Evolutionary conservation across 116 monocot species (phyloP).

Genomic region (Phalaenopsis hybrid): DNA sequence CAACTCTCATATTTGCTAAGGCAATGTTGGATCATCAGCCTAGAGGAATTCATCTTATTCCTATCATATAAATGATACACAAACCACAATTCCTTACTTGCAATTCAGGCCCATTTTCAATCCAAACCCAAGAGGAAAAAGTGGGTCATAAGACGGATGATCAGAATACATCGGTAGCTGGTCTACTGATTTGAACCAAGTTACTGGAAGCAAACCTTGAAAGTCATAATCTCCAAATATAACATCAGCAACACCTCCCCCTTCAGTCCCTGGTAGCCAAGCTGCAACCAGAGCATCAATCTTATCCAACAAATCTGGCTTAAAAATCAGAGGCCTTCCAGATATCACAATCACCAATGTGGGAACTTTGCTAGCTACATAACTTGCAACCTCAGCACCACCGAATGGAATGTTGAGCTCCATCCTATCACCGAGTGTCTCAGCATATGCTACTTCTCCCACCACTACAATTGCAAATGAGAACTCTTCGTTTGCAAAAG

Average conservation of each 20-base stretch:
- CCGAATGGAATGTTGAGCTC: conserved; percentile 55
- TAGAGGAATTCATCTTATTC: neutral
- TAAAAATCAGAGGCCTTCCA: conserved; percentile 58
- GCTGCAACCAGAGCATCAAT: conserved; percentile 64
- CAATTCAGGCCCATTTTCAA: conserved; percentile 34
- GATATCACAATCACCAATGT: conserved; percentile 66
- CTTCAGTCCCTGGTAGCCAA: conserved; percentile 83
- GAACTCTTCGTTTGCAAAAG: conserved; percentile 33
- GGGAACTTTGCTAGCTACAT: conserved; percentile 44
- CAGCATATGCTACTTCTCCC: conserved; percentile 70
- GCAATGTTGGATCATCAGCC: neutral
- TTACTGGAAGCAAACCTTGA: conserved; percentile 58
- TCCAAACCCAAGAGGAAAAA: conserved; percentile 72
- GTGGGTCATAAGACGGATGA: conserved; percentile 37
- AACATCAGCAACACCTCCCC: conserved; percentile 62
- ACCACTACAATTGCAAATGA: conserved; percentile 61
- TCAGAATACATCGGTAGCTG: conserved; percentile 45
- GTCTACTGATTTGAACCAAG: conserved; percentile 55
- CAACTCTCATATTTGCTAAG: no score
- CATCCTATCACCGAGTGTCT: conserved; percentile 53
- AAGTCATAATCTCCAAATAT: conserved; percentile 75
- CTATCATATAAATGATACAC: neutral
- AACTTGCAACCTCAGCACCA: conserved; percentile 31
- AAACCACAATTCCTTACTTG: neutral
- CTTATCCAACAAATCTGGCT: conserved; percentile 38